A percentile compares a stretch with the other conserved stretches of the same genome.
Conservation (phyloP, 1,284 basidiomycete genomes). For the Mycena citricolor region DNA sequence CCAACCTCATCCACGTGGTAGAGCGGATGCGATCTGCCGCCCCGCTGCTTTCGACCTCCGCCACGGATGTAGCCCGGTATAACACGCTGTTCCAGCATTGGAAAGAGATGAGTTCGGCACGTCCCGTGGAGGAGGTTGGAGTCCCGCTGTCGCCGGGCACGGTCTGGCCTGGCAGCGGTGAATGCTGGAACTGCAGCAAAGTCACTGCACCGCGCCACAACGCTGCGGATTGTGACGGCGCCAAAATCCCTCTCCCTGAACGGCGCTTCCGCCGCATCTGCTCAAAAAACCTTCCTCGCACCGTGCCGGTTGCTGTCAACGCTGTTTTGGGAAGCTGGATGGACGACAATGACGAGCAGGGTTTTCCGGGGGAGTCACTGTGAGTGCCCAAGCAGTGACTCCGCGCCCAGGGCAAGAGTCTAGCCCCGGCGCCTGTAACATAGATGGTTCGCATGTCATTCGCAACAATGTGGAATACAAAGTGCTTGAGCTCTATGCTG, state of each 20-base stretch:
- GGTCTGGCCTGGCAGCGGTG: not conserved
- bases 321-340: slow-evolving; percentile 9
- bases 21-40: too few relatives aligned
- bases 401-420: slow-evolving; percentile 6
- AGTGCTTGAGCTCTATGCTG: slow-evolving; percentile 12
- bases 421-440: slow-evolving; percentile 1
- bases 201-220: slow-evolving; percentile 2
- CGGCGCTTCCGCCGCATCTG: slow-evolving; percentile 4
- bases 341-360: slow-evolving; percentile 3
- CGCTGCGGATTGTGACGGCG: not conserved
- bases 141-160: slow-evolving; percentile 18
- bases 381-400: slow-evolving; percentile 9
- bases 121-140: slow-evolving; percentile 1
- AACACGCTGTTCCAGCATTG: too few relatives aligned
- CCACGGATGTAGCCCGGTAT: too few relatives aligned
- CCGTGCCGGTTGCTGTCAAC: not conserved
- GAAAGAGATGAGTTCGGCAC: too few relatives aligned
- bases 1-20: too few relatives aligned
- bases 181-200: slow-evolving; percentile 17
- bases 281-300: not conserved
- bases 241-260: not conserved
- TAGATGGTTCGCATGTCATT: slow-evolving; percentile 4
- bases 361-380: slow-evolving; percentile 11
- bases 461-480: slow-evolving; percentile 1
- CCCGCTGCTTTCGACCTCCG: too few relatives aligned